These are phyloP conservation scores for Phaeotremella skinneri DNA, from an alignment of 768 basidiomycete genomes.

Conservation along the genomic window DNA sequence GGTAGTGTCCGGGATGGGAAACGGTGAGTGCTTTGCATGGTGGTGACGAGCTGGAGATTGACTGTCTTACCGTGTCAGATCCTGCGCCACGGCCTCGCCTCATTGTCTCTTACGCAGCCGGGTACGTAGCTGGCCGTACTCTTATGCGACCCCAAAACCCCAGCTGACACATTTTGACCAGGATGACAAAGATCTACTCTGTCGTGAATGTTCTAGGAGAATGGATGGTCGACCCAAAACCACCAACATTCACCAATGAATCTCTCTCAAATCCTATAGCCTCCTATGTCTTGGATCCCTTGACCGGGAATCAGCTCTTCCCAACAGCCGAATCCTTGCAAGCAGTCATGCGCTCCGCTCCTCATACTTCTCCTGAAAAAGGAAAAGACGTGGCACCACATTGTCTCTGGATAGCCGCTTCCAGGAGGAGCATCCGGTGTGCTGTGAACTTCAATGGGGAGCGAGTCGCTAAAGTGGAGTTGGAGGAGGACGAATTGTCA, in stretches of 20 bases:
- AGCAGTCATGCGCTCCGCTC: constrained; percentile 56
- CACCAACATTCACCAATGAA: constrained; percentile 52
- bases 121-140: constrained; percentile 27
- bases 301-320: constrained; percentile 55
- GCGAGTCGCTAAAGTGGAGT: constrained; percentile 65
- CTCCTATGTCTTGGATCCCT: constrained; percentile 53
- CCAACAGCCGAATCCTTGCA: constrained; percentile 48
- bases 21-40: constrained; percentile 54
- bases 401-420: constrained; percentile 59
- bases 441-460: constrained; percentile 65
- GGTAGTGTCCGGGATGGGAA: constrained; percentile 62
- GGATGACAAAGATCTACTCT: constrained; percentile 62
- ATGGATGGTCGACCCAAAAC: constrained; percentile 52
- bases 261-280: constrained; percentile 49
- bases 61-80: constrained; percentile 51
- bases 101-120: constrained; percentile 58
- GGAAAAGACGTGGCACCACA: constrained; percentile 43
- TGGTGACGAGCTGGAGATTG: not conserved
- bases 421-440: constrained; percentile 62
- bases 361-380: constrained; percentile 45
- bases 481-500: constrained; percentile 60
- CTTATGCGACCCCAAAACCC: not conserved
- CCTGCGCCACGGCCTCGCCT: constrained; percentile 59
- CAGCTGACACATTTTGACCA: constrained; percentile 52
- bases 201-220: constrained; percentile 56